A percentile compares a stretch with the other conserved stretches of the same genome.
Evolutionary conservation across 805 yeast species (phyloP).

Genomic region (Isabelozyma rhagii): DNA sequence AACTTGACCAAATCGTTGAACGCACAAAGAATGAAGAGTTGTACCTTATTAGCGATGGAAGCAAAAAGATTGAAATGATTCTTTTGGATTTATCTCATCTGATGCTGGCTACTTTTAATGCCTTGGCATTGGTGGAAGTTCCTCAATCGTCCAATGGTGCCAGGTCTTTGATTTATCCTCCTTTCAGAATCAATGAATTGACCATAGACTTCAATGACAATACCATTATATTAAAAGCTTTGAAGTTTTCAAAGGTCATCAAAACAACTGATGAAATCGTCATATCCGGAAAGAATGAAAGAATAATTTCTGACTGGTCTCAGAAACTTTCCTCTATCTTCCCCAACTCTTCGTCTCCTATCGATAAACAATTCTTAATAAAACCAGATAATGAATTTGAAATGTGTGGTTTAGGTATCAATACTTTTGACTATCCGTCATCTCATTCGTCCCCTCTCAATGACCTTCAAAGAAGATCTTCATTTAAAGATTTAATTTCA

Average conservation of each 20-base stretch:
- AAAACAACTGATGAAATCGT: conserved; percentile 8
- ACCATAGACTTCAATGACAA: conserved; percentile 14
- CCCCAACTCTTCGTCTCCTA: conserved; percentile 26
- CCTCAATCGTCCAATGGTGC: conserved; percentile 12
- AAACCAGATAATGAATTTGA: conserved; percentile 9
- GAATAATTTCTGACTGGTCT: conserved; percentile 26
- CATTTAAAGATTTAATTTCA: conserved; percentile 2
- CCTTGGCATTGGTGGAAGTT: conserved; percentile 34
- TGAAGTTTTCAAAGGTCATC: conserved; percentile 14
- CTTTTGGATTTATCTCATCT: conserved; percentile 27
- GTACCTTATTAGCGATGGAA: conserved; percentile 8
- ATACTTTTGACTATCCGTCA: conserved; percentile 13
- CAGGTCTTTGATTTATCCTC: conserved; percentile 38
- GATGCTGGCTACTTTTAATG: conserved; percentile 17
- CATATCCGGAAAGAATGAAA: conserved; percentile 11
- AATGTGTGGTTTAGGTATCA: conserved; percentile 34
- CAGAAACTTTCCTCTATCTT: conserved; percentile 28
- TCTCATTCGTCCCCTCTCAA: background rate
- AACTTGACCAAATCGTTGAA: conserved; percentile 31
- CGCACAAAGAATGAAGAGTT: conserved; percentile 24
- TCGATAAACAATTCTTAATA: conserved; percentile 16
- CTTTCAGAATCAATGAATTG: conserved; percentile 38
- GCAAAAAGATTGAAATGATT: conserved; percentile 25
- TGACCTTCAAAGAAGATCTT: background rate
- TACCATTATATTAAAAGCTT: conserved; percentile 10